These are phyloP conservation scores for Dictyostelium purpureum DNA, from an alignment of 78 protist genomes.

Conservation along the genomic window DNA sequence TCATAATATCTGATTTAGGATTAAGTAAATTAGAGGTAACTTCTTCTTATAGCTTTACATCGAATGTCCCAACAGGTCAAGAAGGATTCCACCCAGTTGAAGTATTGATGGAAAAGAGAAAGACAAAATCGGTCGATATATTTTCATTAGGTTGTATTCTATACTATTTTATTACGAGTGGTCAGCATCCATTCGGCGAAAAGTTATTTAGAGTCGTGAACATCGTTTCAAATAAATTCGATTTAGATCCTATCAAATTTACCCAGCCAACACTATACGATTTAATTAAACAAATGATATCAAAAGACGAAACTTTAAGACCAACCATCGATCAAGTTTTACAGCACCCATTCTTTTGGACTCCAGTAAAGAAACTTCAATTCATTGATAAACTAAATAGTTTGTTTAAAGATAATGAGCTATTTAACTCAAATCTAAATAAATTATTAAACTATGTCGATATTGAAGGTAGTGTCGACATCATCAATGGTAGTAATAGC, in stretches of 20 bases:
- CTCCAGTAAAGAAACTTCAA: not conserved
- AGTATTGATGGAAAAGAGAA: conserved; percentile 21
- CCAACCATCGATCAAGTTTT: not conserved
- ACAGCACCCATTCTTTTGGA: conserved; percentile 57
- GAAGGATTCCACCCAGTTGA: conserved; percentile 69
- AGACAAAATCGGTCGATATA: conserved; percentile 49
- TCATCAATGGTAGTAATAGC: not conserved
- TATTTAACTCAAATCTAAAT: not conserved
- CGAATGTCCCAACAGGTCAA: conserved; percentile 45
- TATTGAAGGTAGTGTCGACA: not conserved
- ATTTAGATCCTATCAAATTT: not conserved
- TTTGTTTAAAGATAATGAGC: not conserved
- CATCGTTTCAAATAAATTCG: not conserved
- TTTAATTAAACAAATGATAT: conserved; percentile 4
- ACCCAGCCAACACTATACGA: not conserved
- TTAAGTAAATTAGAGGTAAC: conserved; percentile 42
- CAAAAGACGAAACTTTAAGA: not conserved
- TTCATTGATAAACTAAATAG: not conserved
- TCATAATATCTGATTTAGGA: conserved; percentile 46
- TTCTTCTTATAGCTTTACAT: not conserved
- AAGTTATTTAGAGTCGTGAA: conserved; percentile 17
- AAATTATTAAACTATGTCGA: not conserved
- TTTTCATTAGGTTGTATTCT: conserved; percentile 63
- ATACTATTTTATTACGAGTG: not conserved
- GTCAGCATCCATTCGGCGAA: conserved; percentile 69